phyloP scores from a whole-genome alignment of 2,329 filamentous ascomycete species.

The Ascochyta clinopodiicola region DNA sequence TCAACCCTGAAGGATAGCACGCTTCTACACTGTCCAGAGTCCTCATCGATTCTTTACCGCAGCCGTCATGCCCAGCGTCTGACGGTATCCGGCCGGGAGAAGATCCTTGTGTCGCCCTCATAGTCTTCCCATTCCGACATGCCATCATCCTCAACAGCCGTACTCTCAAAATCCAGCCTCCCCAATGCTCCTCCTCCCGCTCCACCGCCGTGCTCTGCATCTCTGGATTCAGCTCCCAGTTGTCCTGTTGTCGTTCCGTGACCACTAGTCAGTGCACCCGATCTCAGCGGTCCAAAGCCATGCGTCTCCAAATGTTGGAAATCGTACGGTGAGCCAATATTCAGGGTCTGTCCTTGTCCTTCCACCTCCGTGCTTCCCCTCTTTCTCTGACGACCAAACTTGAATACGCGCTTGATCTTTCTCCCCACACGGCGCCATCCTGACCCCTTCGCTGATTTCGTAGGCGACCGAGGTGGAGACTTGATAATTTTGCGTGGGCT shows the following conservation, averaged over 20 bases:
- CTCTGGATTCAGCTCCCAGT: neutral
- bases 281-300: neutral
- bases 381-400: neutral
- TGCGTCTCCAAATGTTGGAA: neutral
- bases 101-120: neutral
- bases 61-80: neutral
- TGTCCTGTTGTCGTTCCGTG: neutral
- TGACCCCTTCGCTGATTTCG: neutral
- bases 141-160: neutral
- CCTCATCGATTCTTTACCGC: neutral
- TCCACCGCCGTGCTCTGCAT: neutral
- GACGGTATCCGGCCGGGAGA: neutral
- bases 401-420: constrained; percentile 9
- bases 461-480: neutral
- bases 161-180: neutral
- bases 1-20: no score
- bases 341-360: neutral
- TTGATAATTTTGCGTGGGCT: neutral
- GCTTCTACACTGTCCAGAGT: no score
- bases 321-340: neutral
- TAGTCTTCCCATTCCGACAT: constrained; percentile 1
- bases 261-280: neutral
- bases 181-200: neutral
- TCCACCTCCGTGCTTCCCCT: neutral
- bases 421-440: neutral